phyloP scores from a whole-genome alignment of 176 grass and related monocot species.

The Microstegium vimineum region DNA sequence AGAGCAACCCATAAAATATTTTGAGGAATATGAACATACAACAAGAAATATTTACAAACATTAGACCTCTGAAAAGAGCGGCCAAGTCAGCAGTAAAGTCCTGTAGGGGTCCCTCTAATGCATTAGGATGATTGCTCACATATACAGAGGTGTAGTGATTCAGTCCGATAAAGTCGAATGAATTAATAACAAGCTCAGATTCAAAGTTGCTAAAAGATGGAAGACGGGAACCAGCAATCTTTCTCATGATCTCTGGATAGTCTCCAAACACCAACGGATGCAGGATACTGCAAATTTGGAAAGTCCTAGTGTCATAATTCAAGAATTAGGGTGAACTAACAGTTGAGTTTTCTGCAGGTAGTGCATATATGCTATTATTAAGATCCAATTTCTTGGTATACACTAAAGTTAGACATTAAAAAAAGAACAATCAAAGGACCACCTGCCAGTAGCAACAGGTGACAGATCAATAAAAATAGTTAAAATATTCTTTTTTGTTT shows the following conservation, averaged over 20 bases:
- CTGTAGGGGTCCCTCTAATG: not conserved
- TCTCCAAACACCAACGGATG: constrained; percentile 48
- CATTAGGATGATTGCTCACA: constrained; percentile 25
- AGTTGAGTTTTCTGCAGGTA: not conserved
- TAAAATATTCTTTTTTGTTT: not conserved
- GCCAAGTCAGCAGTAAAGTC: constrained; percentile 22
- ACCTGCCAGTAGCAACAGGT: not conserved
- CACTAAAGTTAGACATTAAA: not conserved
- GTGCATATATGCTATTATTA: not conserved
- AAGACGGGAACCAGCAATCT: constrained; percentile 37
- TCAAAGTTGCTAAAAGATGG: constrained; percentile 44
- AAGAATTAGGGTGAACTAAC: not conserved
- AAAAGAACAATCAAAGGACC: not conserved
- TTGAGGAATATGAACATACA: not conserved
- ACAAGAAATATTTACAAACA: not conserved
- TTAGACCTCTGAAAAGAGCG: constrained; percentile 20
- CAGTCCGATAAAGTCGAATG: constrained; percentile 61
- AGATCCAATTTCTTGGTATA: not conserved
- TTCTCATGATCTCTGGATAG: constrained; percentile 50
- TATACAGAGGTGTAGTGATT: constrained; percentile 50
- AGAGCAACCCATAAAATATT: not conserved
- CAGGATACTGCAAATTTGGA: constrained; percentile 30
- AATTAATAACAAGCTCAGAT: constrained; percentile 32
- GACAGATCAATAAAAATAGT: not conserved
- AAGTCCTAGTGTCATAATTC: not conserved